Base-by-base conservation (phyloP, 495 filamentous ascomycete species). In the Trichoderma orchidacearum region DNA sequence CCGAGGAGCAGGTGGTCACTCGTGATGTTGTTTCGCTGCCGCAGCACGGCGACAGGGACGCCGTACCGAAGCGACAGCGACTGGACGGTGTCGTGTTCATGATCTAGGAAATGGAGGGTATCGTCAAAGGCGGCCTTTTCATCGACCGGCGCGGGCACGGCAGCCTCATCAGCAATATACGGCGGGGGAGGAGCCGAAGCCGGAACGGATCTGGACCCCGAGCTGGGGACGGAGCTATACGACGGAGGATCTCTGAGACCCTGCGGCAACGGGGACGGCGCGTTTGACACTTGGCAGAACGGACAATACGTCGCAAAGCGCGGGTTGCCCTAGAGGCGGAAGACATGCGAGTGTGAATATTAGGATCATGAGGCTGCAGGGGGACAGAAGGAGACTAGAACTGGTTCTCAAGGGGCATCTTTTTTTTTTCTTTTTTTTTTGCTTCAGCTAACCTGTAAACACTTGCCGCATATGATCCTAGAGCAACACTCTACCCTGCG, bases 221-320 rank as follows among this genome's bases (percentile, higher is more conserved):
- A 56, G 45, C 60, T 58, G 45, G 60, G 56, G 52, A 65, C 60
- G 41, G 75, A 73, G 64, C 76, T 66, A 64, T 86, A 81, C n/a
- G 75, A 67, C 18, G 80, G 84, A 31, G 78, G 82, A 51, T 81
- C 76, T 28, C 70, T 72, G 7, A 83, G 70, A 31, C 78, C 77
- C 65, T 79, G 76, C 1, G 77, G 78, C 5, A 74, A 61, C 0
- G 75, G 73, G 2, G 80, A 77, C 18, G 71, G 70, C 23, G 67
- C 69, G 17, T 73, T 32, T 25, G 73, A 70, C 30, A 69, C 68
- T 48, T 80, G 78, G 61, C 74, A 77, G 63, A 74, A 78, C 51
- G 71, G 73, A 66, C 87, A 90, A 68, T 90, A 90, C 21, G 69
- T 72, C 31, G 73, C 74, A 68, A 90, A 90, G 18, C 87, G 81